Base-by-base conservation (phyloP, 73 alveolate species). In the Paramecium sexaurelia region DNA sequence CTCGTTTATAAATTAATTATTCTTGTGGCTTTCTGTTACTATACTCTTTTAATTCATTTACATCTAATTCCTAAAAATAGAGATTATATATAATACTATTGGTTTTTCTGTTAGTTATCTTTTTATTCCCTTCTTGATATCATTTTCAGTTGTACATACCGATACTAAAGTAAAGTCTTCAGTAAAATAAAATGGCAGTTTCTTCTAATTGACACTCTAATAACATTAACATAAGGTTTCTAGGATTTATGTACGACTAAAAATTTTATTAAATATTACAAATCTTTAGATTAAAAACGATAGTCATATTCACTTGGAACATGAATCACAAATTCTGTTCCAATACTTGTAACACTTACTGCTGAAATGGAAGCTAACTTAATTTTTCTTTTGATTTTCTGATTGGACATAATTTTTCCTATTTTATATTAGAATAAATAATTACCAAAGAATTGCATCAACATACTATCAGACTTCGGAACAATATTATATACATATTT, bases 281-380 rank as follows among this genome's bases (percentile, higher is more conserved):
- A 78, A 45, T 78, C 90, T 41, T 26, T 6, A 1, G 90, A 78
- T 43, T 40, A 43, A 13, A 68, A 88, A 1, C 94, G 45, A 88
- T 88, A 88, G 39, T 88, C 94, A 43, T 88, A 88, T 43, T 88
- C 94, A 69, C 29, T 29, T 5, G 94, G 91, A n/a, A 88, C 83
- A 68, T 88, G 94, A 4, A 88, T 33, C 7, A 88, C 94, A 41
- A 88, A 88, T 27, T 88, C 94, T n/a, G 94, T 24, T 0, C 94
- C 94, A 7, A 55, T 40, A 69, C 27, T 69, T 35, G 75, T 68
- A 15, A 71, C 55, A 41, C 75, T 88, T 24, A 88, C 56, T 2
- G 87, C 91, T 6, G 24, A 43, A 29, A 88, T 20, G 1, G 29
- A 67, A 41, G 66, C 36, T 19, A 69, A 45, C 9, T 51, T 82